Conservation (phyloP, 2,329 filamentous ascomycete genomes). For the Fusarium falciforme region DNA sequence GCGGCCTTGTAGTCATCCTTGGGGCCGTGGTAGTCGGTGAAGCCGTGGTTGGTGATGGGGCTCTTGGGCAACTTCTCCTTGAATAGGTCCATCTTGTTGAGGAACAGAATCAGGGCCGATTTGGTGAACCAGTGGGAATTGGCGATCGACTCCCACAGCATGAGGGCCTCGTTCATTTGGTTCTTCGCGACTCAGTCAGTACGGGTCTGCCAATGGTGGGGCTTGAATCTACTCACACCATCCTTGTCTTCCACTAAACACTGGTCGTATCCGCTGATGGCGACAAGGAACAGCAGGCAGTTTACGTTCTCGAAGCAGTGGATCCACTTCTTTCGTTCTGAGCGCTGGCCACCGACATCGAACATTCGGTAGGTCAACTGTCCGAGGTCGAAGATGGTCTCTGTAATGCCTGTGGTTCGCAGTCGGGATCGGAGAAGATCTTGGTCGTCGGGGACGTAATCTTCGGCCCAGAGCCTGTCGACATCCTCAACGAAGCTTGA, state of each 20-base stretch:
- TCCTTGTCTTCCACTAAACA: constrained; percentile 96
- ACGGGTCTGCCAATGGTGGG: background rate
- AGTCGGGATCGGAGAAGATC: constrained; percentile 92
- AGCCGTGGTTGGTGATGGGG: constrained; percentile 78
- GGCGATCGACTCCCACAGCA: constrained; percentile 87
- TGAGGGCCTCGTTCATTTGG: constrained; percentile 90
- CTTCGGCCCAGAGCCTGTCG: constrained; percentile 78
- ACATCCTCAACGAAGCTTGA: constrained; percentile 84
- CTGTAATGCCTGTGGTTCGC: constrained; percentile 94
- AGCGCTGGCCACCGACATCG: constrained; percentile 91
- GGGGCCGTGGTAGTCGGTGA: constrained; percentile 82
- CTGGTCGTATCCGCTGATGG: constrained; percentile 96
- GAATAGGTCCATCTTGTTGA: constrained; percentile 91
- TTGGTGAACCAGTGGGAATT: constrained; percentile 89
- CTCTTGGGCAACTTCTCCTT: constrained; percentile 78
- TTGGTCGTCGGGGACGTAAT: constrained; percentile 92
- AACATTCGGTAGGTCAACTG: constrained; percentile 97
- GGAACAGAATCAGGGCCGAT: constrained; percentile 83
- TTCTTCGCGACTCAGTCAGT: constrained; percentile 65
- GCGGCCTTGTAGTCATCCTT: constrained; percentile 78
- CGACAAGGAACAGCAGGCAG: constrained; percentile 91
- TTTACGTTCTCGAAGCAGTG: constrained; percentile 97
- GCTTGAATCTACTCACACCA: constrained; percentile 72
- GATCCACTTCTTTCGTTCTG: constrained; percentile 97
- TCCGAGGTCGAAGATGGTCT: constrained; percentile 92